Evolutionary conservation across 805 yeast species (phyloP), one percentile per base, ranked within the genome.

Genomic region (Wickerhamomyces xylosicus): DNA sequence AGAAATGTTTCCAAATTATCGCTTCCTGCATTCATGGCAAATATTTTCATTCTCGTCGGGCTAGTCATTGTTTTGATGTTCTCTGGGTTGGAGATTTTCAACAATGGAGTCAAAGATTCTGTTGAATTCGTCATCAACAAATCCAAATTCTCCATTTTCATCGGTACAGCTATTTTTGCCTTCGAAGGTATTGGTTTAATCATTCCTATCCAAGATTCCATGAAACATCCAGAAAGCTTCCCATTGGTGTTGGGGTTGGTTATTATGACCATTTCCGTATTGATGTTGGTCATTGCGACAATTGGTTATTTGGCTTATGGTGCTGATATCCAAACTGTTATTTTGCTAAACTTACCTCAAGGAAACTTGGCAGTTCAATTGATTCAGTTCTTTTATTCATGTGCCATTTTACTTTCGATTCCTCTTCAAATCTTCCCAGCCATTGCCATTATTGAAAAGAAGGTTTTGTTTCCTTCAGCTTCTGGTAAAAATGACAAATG

Each of bases 81-180:
- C 55, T 64, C 78, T 2, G 47, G 69, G 11, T 38, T 52, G 41
- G 77, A 77, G 47, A 57, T 79, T 53, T 41, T 63, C 18, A 41
- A 47, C 0, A 55, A 62, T 39, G 75, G 79, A 1, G 77, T 77
- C 1, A 64, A 63, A 8, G 33, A 31, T 14, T 77, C 72, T 3
- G 65, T 82, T 25, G 63, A 65, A 18, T 57, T 59, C 37, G 54
- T 59, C 27, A 71, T 82, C 59, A 82, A 82, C 55, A 44, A 62
- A 22, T 63, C 68, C 4, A 68, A 68, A 37, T 83, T 85, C 68
- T 74, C 90, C 0, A 59, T 84, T 36, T 83, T 83, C 52, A 77
- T 83, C 37, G 94, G 94, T 8, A 85, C 84, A 6, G 89, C 90
- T 2, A 83, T 84, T 22, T 84, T 84, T 63, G 86, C 92, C n/a